Evolutionary conservation across 805 yeast species (phyloP).

Genomic region (Starmerella apicola): DNA sequence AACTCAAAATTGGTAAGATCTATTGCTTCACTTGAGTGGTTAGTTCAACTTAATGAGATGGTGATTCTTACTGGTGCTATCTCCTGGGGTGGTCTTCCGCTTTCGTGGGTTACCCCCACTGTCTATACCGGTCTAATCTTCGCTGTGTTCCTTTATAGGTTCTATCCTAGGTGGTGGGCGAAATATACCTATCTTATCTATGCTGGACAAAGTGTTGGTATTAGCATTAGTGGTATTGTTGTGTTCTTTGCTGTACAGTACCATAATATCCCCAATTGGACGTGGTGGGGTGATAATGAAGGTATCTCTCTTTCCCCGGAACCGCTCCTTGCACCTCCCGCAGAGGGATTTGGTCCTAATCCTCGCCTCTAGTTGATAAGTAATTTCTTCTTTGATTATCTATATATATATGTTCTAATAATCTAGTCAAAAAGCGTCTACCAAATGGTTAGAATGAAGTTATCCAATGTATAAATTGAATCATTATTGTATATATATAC

Average conservation of each 20-base stretch:
- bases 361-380: too few species aligned
- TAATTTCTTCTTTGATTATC: too few species aligned
- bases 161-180: slow-evolving; percentile 44
- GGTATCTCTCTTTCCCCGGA: too few species aligned
- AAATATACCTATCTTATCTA: slow-evolving; percentile 41
- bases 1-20: slow-evolving; percentile 8
- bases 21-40: slow-evolving; percentile 21
- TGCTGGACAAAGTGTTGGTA: slow-evolving; percentile 47
- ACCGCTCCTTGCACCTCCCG: too few species aligned
- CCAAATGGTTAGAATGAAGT: background rate
- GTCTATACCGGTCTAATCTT: slow-evolving; percentile 30
- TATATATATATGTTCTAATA: too few species aligned
- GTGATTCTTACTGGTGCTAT: slow-evolving; percentile 34
- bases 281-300: slow-evolving; percentile 65
- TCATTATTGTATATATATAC: background rate
- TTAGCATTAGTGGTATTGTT: slow-evolving; percentile 46
- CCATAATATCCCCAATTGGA: slow-evolving; percentile 29
- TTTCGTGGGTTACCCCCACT: slow-evolving; percentile 19
- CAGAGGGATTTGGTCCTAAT: too few species aligned
- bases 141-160: slow-evolving; percentile 37
- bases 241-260: slow-evolving; percentile 43
- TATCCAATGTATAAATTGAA: background rate
- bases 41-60: slow-evolving; percentile 34
- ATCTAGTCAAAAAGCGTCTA: too few species aligned
- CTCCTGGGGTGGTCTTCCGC: slow-evolving; percentile 27